These are phyloP conservation scores for Medicago arabica DNA, from an alignment of 306 rosid genomes.

Conservation along the genomic window DNA sequence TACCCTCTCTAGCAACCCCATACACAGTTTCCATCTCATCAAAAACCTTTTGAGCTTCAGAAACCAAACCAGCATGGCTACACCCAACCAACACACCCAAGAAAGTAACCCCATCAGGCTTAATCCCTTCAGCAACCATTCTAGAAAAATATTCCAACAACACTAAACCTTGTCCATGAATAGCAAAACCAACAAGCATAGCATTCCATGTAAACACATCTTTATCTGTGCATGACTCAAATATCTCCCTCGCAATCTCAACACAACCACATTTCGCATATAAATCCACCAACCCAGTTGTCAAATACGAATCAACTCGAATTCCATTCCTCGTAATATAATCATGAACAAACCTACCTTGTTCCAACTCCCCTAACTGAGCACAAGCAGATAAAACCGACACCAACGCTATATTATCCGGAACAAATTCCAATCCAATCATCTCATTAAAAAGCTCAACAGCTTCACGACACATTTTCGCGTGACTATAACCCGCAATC, in stretches of 20 bases:
- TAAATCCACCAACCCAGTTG: slow-evolving; percentile 77
- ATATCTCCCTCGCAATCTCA: slow-evolving; percentile 60
- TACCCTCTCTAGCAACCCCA: slow-evolving; percentile 61
- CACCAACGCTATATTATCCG: slow-evolving; percentile 69
- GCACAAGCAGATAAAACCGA: slow-evolving; percentile 80
- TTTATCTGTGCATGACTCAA: slow-evolving; percentile 56
- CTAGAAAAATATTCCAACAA: slow-evolving; percentile 53
- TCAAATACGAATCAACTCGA: slow-evolving; percentile 54
- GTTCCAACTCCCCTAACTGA: slow-evolving; percentile 65
- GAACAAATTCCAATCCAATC: slow-evolving; percentile 47
- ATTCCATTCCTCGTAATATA: slow-evolving; percentile 52
- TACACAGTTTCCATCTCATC: slow-evolving; percentile 62
- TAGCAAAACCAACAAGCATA: slow-evolving; percentile 77
- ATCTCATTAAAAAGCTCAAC: slow-evolving; percentile 60
- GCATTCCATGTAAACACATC: slow-evolving; percentile 80
- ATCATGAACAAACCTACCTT: slow-evolving; percentile 60
- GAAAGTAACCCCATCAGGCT: slow-evolving; percentile 74
- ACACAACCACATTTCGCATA: slow-evolving; percentile 79
- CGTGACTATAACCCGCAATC: slow-evolving; percentile 65
- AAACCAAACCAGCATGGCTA: slow-evolving; percentile 72
- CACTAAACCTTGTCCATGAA: slow-evolving; percentile 64
- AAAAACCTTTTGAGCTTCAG: slow-evolving; percentile 64
- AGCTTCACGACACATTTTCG: slow-evolving; percentile 46
- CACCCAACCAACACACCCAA: slow-evolving; percentile 76
- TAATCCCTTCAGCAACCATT: slow-evolving; percentile 53